These are phyloP conservation scores for Rhododendron ferrugineum DNA, from an alignment of 148 eudicot species.

Conservation along the genomic window DNA sequence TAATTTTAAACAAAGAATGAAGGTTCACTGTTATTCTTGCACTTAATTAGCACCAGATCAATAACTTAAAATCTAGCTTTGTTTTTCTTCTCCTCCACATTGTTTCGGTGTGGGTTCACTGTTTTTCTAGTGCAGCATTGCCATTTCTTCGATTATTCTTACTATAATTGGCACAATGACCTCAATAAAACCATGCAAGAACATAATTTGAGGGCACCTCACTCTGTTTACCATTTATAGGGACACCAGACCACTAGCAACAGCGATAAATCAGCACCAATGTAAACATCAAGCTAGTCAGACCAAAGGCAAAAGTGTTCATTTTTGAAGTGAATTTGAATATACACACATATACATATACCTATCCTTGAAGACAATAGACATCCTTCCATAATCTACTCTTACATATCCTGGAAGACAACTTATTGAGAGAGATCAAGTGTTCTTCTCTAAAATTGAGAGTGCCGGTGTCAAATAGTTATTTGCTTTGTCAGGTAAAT, in stretches of 20 bases:
- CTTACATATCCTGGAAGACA: not conserved
- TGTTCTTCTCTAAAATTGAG: constrained; percentile 85
- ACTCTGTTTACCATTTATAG: not conserved
- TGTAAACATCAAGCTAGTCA: not conserved
- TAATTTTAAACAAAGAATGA: too few species aligned
- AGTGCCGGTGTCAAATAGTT: constrained; percentile 92
- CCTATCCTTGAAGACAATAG: not conserved
- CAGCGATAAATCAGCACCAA: not conserved
- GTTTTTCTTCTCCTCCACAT: not conserved
- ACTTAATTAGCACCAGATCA: not conserved
- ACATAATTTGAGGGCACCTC: not conserved
- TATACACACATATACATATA: not conserved
- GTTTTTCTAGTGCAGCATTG: not conserved
- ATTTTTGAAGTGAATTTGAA: not conserved
- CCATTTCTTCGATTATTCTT: not conserved
- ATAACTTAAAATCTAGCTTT: not conserved
- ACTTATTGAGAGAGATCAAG: constrained; percentile 29
- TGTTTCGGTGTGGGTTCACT: not conserved
- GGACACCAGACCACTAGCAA: not conserved
- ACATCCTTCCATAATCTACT: not conserved
- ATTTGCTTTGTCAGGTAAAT: constrained; percentile 97
- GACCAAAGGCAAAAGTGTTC: not conserved
- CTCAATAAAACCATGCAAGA: not conserved
- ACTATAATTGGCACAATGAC: too few species aligned
- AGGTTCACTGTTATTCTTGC: not conserved